Base-by-base conservation (phyloP, 179 eudicot species). In the Spergularia azorica region DNA sequence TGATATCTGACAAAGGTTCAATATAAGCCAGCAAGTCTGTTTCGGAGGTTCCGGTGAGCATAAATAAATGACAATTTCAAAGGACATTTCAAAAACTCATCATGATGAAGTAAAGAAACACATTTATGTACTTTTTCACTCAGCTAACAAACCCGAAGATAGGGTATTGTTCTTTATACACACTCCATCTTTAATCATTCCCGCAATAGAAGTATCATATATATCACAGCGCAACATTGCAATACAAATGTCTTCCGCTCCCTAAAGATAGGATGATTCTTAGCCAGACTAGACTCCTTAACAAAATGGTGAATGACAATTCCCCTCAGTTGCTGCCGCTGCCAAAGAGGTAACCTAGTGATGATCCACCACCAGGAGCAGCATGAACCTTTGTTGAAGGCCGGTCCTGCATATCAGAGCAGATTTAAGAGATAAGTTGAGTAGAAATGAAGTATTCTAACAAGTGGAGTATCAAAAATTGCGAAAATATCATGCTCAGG, bases 291-390 rank as follows among this genome's bases (percentile, higher is more conserved):
- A 43, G 48, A 43, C 48, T 43, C 6, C 8, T 43, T 7, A 7
- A 43, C 48, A 43, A 43, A 43, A 26, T 26, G 32, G 32, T 26
- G 32, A n/a, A n/a, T 18, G 63, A 20, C 21, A 18, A 6, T 26
- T 15, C 12, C 12, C 63, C 2, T 68, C 14, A 74, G 54, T 82
- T 81, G 83, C 78, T 74, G 70, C 77, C 76, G 60, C 82, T 91
- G 14, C 93, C 93, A 41, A 91, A 91, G 59, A 91, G 93, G 79
- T 89, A 91, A 66, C 85, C 91, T 16, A 90, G 70, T 18, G 95
- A 90, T 17, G 94, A 90, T 62, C 92, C 92, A 39, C 94, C 94
- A 68, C 92, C 95, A 14, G 95, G 95, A 58, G 91, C 95, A 73
- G 88, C 86, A 57, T 88, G 91, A 63, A 91, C 93, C 84, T 91